Percentiles rank a stretch among this genome's conserved stretches.
Conservation (phyloP, 306 rosid species). For the Acmispon strigosus region DNA sequence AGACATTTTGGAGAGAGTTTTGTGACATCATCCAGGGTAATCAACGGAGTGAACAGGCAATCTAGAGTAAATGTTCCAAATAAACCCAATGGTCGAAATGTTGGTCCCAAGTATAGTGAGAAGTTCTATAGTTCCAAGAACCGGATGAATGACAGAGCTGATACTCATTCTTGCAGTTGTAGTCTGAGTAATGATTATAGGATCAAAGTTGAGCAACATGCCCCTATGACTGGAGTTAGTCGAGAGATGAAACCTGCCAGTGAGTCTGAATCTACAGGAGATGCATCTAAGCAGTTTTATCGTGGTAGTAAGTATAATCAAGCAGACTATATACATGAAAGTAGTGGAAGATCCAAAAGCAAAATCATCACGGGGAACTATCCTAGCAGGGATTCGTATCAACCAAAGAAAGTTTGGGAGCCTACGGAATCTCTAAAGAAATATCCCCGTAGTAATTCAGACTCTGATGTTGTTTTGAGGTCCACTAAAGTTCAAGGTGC, state of each 20-base stretch:
- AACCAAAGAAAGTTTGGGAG: conserved; percentile 90
- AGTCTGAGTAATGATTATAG: conserved; percentile 56
- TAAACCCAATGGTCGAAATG: conserved; percentile 60
- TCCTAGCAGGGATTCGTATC: conserved; percentile 53
- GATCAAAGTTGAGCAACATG: conserved; percentile 56
- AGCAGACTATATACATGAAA: conserved; percentile 54
- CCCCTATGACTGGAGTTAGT: conserved; percentile 40
- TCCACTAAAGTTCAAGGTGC: conserved; percentile 40
- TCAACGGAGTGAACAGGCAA: conserved; percentile 45
- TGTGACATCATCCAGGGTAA: conserved; percentile 50
- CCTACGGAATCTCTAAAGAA: conserved; percentile 74
- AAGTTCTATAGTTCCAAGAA: conserved; percentile 55
- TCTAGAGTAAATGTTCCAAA: conserved; percentile 45
- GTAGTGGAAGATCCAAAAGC: conserved; percentile 61
- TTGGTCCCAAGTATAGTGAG: conserved; percentile 60
- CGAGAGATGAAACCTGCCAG: conserved; percentile 53
- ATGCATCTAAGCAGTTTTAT: conserved; percentile 60
- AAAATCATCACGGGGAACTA: conserved; percentile 47
- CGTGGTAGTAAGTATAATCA: conserved; percentile 55
- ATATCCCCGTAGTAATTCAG: conserved; percentile 64
- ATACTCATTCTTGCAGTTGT: conserved; percentile 74
- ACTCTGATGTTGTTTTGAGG: conserved; percentile 52
- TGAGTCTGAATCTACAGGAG: conserved; percentile 53
- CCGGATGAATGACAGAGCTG: conserved; percentile 56
- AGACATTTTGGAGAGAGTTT: conserved; percentile 57